A percentile compares a stretch with the other conserved stretches of the same genome.
Conservation (phyloP, 768 basidiomycete species). For the Albatrellus ellisii region DNA sequence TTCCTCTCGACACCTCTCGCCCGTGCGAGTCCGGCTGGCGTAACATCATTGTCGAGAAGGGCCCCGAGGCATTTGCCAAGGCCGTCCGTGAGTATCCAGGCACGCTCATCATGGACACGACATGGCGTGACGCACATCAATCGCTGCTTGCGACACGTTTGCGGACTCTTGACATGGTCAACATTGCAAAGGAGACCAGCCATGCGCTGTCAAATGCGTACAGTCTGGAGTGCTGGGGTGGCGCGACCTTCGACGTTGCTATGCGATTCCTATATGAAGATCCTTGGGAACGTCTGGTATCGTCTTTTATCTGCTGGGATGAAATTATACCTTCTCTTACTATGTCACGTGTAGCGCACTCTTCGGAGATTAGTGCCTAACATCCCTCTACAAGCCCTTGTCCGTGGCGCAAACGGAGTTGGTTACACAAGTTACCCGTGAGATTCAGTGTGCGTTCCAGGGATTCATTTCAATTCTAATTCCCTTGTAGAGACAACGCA, state of each 20-base stretch:
- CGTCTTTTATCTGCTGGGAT: conserved; percentile 14
- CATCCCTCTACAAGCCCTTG: conserved; percentile 95
- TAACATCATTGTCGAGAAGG: conserved; percentile 95
- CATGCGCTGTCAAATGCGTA: conserved; percentile 92
- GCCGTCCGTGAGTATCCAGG: conserved; percentile 95
- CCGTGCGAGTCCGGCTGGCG: conserved; percentile 93
- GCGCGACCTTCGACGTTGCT: conserved; percentile 96
- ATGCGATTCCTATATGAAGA: conserved; percentile 99
- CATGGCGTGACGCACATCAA: conserved; percentile 99
- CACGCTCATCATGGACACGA: conserved; percentile 94
- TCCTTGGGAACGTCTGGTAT: conserved; percentile 93
- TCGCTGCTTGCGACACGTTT: conserved; percentile 93
- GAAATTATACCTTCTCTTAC: conserved; percentile 3
- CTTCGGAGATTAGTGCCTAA: conserved; percentile 95
- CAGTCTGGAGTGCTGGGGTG: conserved; percentile 98
- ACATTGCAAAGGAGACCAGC: conserved; percentile 96
- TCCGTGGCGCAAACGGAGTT: conserved; percentile 97
- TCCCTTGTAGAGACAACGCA: conserved; percentile 66
- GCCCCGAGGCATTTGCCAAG: conserved; percentile 96
- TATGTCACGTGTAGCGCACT: conserved; percentile 41
- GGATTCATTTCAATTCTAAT: not conserved
- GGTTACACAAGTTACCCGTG: conserved; percentile 98
- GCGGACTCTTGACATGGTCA: conserved; percentile 93
- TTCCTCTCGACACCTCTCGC: conserved; percentile 62
- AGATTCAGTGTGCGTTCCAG: conserved; percentile 45